phyloP scores from a whole-genome alignment of 2,329 filamentous ascomycete genomes.

The Claviceps sp. region DNA sequence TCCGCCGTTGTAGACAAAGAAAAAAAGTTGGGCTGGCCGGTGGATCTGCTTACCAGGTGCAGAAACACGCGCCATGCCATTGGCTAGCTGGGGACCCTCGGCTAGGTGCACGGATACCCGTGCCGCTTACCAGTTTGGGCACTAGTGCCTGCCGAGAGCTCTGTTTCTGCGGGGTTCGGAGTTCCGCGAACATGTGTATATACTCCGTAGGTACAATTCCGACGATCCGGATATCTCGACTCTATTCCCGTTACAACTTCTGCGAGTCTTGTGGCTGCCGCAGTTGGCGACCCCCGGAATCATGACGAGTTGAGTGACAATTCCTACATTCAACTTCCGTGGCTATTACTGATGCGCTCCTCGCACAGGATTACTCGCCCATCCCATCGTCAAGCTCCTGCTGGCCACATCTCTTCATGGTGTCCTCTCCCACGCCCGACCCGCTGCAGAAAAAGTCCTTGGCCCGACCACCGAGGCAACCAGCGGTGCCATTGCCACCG shows the following conservation, averaged over 20 bases:
- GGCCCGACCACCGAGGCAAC: slow-evolving; percentile 9
- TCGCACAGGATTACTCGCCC: neutral
- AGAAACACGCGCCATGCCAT: neutral
- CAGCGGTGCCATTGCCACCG: slow-evolving; percentile 55
- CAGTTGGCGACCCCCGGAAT: no score
- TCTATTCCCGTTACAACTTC: no score
- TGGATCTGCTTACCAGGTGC: slow-evolving; percentile 4
- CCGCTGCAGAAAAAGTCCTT: slow-evolving; percentile 13
- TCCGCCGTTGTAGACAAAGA: neutral
- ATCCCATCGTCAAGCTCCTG: neutral
- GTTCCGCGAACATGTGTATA: no score
- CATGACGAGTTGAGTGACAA: neutral
- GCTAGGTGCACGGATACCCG: no score
- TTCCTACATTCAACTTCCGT: neutral
- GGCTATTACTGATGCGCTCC: neutral
- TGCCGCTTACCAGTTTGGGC: no score
- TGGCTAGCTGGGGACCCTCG: neutral
- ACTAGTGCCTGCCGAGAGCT: no score
- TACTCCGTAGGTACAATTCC: no score
- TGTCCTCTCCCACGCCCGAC: slow-evolving; percentile 5
- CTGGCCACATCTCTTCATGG: slow-evolving; percentile 2
- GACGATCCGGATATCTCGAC: no score
- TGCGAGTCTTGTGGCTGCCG: no score
- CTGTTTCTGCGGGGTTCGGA: no score
- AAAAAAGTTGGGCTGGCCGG: slow-evolving; percentile 1